Conservation (phyloP, 805 yeast genomes). For the Clavispora vitiphila region DNA sequence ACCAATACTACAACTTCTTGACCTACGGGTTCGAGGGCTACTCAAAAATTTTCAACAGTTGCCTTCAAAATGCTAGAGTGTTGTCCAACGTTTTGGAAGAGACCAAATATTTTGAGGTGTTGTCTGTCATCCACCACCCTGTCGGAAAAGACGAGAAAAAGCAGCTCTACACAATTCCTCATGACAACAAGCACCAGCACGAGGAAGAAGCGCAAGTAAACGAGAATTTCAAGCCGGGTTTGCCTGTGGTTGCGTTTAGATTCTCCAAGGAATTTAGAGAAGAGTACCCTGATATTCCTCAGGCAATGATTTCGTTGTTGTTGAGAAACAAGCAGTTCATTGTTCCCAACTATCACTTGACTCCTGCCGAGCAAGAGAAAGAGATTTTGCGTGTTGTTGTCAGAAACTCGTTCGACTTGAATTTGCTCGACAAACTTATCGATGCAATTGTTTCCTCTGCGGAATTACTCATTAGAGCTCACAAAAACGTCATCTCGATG, state of each 20-base stretch:
- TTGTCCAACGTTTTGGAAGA: conserved; percentile 57
- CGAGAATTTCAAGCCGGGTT: conserved; percentile 59
- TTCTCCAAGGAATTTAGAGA: conserved; percentile 54
- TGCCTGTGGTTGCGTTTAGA: conserved; percentile 87
- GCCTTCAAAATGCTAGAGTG: conserved; percentile 71
- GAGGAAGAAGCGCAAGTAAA: conserved; percentile 25
- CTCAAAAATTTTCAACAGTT: conserved; percentile 51
- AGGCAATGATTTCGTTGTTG: conserved; percentile 64
- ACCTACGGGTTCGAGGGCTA: conserved; percentile 72
- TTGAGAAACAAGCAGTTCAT: conserved; percentile 75
- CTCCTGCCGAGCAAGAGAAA: conserved; percentile 48
- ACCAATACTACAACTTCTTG: conserved; percentile 79
- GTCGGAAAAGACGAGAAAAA: conserved; percentile 20
- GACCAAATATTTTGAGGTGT: conserved; percentile 61
- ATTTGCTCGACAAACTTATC: conserved; percentile 42
- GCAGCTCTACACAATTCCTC: conserved; percentile 15
- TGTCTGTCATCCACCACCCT: conserved; percentile 73
- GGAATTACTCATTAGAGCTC: conserved; percentile 49
- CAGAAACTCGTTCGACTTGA: conserved; percentile 59
- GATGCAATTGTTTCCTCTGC: conserved; percentile 50
- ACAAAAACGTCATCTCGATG: conserved; percentile 33
- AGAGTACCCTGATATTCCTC: conserved; percentile 77
- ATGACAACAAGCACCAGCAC: conserved; percentile 5
- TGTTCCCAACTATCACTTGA: conserved; percentile 83
- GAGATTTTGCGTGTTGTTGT: conserved; percentile 86